Conservation (phyloP, 2,329 filamentous ascomycete genomes). For the Phialophora expanda region DNA sequence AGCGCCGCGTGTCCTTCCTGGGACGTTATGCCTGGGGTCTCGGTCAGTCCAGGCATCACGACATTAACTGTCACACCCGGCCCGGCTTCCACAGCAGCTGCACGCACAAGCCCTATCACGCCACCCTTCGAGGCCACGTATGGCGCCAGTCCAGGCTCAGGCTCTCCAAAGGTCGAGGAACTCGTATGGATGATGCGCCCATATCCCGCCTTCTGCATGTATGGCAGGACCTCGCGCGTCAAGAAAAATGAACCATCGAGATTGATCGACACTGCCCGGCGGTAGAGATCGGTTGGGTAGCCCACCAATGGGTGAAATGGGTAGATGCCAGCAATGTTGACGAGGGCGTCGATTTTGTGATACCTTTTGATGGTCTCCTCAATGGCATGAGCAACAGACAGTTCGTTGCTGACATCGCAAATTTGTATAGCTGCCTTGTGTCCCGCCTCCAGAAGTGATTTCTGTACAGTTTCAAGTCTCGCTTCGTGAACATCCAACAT, state of each 20-base stretch:
- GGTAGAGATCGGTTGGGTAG: constrained; percentile 8
- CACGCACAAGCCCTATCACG: constrained; percentile 12
- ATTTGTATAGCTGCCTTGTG: constrained; percentile 27
- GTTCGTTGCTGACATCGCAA: constrained; percentile 37
- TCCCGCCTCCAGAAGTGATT: constrained; percentile 24
- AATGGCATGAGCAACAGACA: background rate
- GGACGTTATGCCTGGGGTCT: constrained; percentile 2
- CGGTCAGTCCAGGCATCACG: constrained; percentile 17
- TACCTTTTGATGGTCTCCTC: constrained; percentile 15
- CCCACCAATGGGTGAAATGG: constrained; percentile 17
- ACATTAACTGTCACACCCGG: constrained; percentile 12
- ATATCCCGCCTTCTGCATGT: constrained; percentile 23
- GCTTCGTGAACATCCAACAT: constrained; percentile 38
- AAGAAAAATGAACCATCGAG: constrained; percentile 14
- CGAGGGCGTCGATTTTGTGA: constrained; percentile 18
- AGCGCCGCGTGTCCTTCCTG: constrained; percentile 10
- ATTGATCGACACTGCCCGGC: constrained; percentile 12
- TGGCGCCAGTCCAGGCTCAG: constrained; percentile 5
- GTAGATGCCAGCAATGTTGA: constrained; percentile 14
- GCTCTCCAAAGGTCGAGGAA: constrained; percentile 6
- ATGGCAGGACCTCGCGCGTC: constrained; percentile 15
- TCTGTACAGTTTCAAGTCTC: constrained; percentile 31
- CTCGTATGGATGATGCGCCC: constrained; percentile 21
- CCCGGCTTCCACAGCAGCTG: constrained; percentile 16
- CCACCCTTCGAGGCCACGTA: constrained; percentile 19